phyloP scores from a whole-genome alignment of 2,329 filamentous ascomycete species.

The Dothideomycetes sp. region DNA sequence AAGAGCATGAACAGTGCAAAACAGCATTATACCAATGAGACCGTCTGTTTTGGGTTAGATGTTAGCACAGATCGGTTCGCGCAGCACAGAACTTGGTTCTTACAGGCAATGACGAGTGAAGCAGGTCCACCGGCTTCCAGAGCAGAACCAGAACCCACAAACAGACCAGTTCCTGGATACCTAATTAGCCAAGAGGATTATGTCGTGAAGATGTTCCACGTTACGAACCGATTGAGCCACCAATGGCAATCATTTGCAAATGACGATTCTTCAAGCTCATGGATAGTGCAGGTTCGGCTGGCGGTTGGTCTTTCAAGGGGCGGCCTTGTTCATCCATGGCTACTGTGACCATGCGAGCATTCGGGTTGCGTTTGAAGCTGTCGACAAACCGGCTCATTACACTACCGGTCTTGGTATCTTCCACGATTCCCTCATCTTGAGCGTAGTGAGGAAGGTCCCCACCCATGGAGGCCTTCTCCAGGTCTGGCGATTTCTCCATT shows the following conservation, averaged over 20 bases:
- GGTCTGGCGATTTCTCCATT: no score
- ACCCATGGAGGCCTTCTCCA: no score
- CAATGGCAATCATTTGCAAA: slow-evolving; percentile 95
- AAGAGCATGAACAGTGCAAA: slow-evolving; percentile 81
- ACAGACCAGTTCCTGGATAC: slow-evolving; percentile 61
- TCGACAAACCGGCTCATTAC: slow-evolving; percentile 35
- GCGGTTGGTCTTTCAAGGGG: not conserved
- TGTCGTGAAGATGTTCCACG: not conserved
- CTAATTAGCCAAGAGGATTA: not conserved
- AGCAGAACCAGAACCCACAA: slow-evolving; percentile 50
- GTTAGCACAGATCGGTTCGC: no score
- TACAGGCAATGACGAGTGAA: slow-evolving; percentile 59
- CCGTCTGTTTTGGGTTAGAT: slow-evolving; percentile 9
- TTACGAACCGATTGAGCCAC: slow-evolving; percentile 58
- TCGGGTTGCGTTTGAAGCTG: slow-evolving; percentile 53
- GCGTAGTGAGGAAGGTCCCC: no score
- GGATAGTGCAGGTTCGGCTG: slow-evolving; percentile 63
- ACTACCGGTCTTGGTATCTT: not conserved
- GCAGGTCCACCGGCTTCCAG: slow-evolving; percentile 65
- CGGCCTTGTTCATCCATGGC: slow-evolving; percentile 29
- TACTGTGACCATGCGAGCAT: slow-evolving; percentile 39
- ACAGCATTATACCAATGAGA: slow-evolving; percentile 77
- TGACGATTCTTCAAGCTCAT: slow-evolving; percentile 70
- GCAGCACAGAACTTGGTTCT: not conserved
- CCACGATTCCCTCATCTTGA: not conserved